Conservation (phyloP, 2,329 filamentous ascomycete genomes). For the Mycosphaerella arachidis region DNA sequence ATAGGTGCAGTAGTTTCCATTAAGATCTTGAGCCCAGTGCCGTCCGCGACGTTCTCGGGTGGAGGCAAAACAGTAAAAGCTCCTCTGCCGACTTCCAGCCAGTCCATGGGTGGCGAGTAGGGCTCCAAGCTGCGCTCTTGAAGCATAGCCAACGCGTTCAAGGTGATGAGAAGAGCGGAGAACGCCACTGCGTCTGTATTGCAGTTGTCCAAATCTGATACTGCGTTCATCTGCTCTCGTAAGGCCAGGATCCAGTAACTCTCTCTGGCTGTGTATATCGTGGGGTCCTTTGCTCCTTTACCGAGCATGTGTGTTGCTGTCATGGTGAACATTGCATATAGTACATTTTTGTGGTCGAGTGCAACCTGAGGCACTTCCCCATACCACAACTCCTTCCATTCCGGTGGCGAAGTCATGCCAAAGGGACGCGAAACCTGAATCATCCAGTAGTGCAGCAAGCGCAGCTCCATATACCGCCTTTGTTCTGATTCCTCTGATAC, state of each 20-base stretch:
- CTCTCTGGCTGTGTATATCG: slow-evolving; percentile 19
- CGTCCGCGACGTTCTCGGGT: slow-evolving; percentile 20
- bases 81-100: slow-evolving; percentile 31
- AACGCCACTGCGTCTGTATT: slow-evolving; percentile 31
- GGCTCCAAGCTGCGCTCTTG: slow-evolving; percentile 26
- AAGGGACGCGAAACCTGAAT: slow-evolving; percentile 21
- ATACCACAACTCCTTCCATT: slow-evolving; percentile 26
- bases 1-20: slow-evolving; percentile 24
- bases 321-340: slow-evolving; percentile 25
- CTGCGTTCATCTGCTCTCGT: slow-evolving; percentile 27
- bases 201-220: slow-evolving; percentile 21
- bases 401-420: slow-evolving; percentile 22
- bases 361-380: slow-evolving; percentile 24
- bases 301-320: slow-evolving; percentile 22
- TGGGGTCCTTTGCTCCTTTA: slow-evolving; percentile 14
- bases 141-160: slow-evolving; percentile 29
- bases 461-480: slow-evolving; percentile 21
- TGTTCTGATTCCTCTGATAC: slow-evolving; percentile 18
- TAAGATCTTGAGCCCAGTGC: slow-evolving; percentile 21
- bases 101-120: slow-evolving; percentile 32
- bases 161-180: slow-evolving; percentile 26
- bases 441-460: slow-evolving; percentile 25
- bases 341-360: slow-evolving; percentile 21
- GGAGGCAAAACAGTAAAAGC: slow-evolving; percentile 26
- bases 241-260: slow-evolving; percentile 28